Conservation (phyloP, 2,329 filamentous ascomycete species). For the Mycosphaerella sp. region DNA sequence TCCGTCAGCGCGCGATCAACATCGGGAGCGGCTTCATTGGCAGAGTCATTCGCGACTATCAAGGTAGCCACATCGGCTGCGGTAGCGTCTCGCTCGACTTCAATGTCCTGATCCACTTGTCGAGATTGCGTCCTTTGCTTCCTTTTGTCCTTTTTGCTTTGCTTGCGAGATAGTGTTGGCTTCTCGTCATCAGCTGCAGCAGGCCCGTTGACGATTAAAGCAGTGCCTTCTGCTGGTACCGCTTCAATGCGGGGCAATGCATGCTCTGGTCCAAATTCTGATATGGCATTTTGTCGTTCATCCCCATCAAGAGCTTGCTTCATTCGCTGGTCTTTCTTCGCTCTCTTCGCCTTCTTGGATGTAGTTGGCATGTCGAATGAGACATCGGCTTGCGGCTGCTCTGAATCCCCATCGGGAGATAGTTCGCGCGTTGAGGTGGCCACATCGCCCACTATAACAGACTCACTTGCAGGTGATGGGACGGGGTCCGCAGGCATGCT, state of each 20-base stretch:
- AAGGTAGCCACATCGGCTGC: not conserved
- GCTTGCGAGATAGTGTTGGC: conserved; percentile 17
- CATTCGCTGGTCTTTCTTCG: conserved; percentile 22
- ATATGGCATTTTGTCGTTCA: not conserved
- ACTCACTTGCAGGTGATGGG: too few species aligned
- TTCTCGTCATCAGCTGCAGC: not conserved
- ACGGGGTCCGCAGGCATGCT: too few species aligned
- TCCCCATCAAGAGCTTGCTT: conserved; percentile 7
- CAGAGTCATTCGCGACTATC: conserved; percentile 1
- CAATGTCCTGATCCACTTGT: conserved; percentile 1
- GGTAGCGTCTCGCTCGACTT: not conserved
- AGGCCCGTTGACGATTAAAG: not conserved
- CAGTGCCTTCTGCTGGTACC: not conserved
- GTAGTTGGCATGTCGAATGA: not conserved
- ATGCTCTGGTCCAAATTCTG: not conserved
- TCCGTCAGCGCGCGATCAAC: conserved; percentile 4
- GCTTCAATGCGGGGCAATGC: not conserved
- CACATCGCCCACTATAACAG: too few species aligned
- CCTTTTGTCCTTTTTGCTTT: conserved; percentile 26
- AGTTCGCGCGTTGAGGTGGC: too few species aligned
- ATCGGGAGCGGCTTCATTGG: conserved; percentile 1
- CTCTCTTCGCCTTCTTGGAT: conserved; percentile 6
- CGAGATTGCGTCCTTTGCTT: conserved; percentile 6
- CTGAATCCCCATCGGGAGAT: too few species aligned
- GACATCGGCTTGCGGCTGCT: too few species aligned